Evolutionary conservation across 2,329 filamentous ascomycete genomes (phyloP).

Genomic region (Trichophyton schoenleinii): DNA sequence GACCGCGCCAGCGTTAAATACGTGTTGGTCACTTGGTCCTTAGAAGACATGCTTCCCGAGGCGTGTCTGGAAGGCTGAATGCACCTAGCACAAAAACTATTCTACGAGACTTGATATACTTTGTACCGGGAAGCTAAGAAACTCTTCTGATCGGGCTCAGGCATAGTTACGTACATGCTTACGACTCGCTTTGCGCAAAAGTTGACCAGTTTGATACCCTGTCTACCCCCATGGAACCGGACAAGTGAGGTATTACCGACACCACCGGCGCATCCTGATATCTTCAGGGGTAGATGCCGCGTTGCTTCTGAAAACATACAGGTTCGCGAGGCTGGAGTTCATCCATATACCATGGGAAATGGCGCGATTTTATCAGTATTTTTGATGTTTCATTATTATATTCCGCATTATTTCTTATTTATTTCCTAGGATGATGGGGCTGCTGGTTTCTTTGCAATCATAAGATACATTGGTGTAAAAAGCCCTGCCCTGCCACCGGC

Average conservation of each 20-base stretch:
- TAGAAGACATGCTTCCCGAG: too few relatives aligned
- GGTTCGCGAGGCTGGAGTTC: background rate
- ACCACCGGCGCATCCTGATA: background rate
- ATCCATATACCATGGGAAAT: background rate
- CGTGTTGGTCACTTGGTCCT: too few relatives aligned
- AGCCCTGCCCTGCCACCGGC: background rate
- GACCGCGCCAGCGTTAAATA: too few relatives aligned
- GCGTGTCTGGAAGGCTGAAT: too few relatives aligned
- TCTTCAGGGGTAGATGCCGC: background rate
- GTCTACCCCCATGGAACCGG: background rate
- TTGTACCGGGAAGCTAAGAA: background rate
- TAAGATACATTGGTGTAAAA: slow-evolving; percentile 1
- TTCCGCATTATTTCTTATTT: background rate
- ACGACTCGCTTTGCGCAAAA: background rate
- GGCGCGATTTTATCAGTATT: background rate
- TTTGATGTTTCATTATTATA: background rate
- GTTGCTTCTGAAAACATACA: background rate
- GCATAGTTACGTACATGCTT: background rate
- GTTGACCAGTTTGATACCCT: background rate
- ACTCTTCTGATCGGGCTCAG: background rate
- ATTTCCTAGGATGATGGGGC: background rate
- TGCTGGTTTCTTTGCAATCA: slow-evolving; percentile 3
- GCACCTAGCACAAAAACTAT: background rate
- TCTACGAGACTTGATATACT: background rate
- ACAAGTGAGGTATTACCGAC: background rate